Evolutionary conservation across 129 eudicot species (phyloP).

Genomic region (Apium graveolens): DNA sequence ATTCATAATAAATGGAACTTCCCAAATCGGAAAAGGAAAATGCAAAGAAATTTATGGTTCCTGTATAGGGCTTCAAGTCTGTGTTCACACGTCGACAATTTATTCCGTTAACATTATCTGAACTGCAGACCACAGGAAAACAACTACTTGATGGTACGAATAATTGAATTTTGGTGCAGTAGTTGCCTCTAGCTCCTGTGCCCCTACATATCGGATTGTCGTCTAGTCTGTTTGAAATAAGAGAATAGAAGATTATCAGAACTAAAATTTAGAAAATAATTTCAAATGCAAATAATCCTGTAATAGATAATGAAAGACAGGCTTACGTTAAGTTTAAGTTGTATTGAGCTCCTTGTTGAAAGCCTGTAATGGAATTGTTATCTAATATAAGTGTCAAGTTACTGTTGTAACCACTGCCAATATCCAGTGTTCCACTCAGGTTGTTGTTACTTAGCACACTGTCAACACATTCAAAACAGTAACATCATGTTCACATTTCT

Average conservation of each 20-base stretch:
- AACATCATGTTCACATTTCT: not conserved
- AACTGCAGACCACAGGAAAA: constrained; percentile 29
- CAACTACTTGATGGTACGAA: constrained; percentile 31
- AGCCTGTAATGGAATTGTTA: constrained; percentile 47
- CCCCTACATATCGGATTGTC: constrained; percentile 66
- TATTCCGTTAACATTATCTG: constrained; percentile 36
- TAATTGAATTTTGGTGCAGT: constrained; percentile 34
- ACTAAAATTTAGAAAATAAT: not conserved
- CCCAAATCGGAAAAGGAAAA: constrained; percentile 60
- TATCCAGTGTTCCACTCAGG: constrained; percentile 55
- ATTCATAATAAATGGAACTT: constrained; percentile 37
- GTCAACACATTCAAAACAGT: constrained; percentile 19
- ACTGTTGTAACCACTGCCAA: constrained; percentile 44
- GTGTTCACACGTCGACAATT: constrained; percentile 48
- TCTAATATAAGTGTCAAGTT: constrained; percentile 51
- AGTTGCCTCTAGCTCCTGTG: constrained; percentile 33
- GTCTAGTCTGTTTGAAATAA: constrained; percentile 38
- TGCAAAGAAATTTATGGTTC: constrained; percentile 58
- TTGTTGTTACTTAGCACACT: constrained; percentile 64
- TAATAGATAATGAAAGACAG: not conserved
- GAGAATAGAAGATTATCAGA: not conserved
- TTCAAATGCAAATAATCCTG: not conserved
- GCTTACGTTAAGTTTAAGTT: constrained; percentile 46
- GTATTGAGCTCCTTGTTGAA: constrained; percentile 33
- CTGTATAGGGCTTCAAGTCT: constrained; percentile 45